Conservation (phyloP, 495 filamentous ascomycete species). For the Filosporella fistucella region DNA sequence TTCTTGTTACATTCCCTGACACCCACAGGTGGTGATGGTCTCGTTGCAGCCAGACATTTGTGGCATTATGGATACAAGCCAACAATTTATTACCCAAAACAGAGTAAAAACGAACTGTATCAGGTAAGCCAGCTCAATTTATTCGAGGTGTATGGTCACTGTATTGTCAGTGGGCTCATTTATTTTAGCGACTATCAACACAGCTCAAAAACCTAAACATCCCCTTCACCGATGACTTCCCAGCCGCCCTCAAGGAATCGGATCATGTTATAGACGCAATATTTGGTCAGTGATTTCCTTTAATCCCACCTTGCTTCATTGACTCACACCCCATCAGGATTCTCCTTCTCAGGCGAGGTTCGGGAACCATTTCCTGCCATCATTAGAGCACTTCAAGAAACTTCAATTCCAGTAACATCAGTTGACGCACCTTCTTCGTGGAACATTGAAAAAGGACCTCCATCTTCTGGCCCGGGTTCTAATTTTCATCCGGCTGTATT, state of each 20-base stretch:
- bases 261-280: slow-evolving; percentile 90
- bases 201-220: slow-evolving; percentile 80
- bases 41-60: slow-evolving; percentile 94
- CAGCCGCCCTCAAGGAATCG: slow-evolving; percentile 53
- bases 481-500: slow-evolving; percentile 73
- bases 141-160: neutral
- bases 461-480: slow-evolving; percentile 69
- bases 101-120: slow-evolving; percentile 84
- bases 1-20: too few relatives aligned
- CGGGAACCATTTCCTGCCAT: slow-evolving; percentile 84
- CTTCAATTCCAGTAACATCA: slow-evolving; percentile 72
- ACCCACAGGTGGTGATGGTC: slow-evolving; percentile 77
- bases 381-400: slow-evolving; percentile 68
- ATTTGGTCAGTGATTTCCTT: slow-evolving; percentile 57
- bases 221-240: slow-evolving; percentile 82
- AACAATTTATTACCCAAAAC: slow-evolving; percentile 89
- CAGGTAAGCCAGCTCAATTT: slow-evolving; percentile 42
- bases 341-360: slow-evolving; percentile 89
- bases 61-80: slow-evolving; percentile 89
- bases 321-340: slow-evolving; percentile 44
- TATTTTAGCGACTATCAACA: slow-evolving; percentile 63
- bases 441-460: slow-evolving; percentile 86
- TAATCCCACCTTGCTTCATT: neutral
- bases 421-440: slow-evolving; percentile 92
- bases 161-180: neutral